phyloP scores from a whole-genome alignment of 768 basidiomycete species.

The Lactifluus rugatus region DNA sequence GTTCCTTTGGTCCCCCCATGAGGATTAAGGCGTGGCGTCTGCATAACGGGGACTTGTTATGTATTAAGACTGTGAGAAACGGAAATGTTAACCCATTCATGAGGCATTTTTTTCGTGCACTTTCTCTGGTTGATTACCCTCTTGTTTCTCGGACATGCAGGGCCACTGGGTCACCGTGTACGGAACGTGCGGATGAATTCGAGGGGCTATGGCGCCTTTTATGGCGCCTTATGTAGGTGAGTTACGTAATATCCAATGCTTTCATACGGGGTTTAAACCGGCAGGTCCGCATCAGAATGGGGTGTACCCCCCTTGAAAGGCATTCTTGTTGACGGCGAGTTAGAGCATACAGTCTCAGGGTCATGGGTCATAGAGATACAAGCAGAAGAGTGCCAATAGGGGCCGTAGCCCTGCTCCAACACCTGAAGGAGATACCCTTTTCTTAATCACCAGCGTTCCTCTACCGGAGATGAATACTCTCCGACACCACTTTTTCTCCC shows the following conservation, averaged over 20 bases:
- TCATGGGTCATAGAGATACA: neutral
- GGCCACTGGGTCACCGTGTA: neutral
- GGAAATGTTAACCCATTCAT: neutral
- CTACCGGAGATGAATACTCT: constrained; percentile 9
- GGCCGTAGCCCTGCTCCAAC: neutral
- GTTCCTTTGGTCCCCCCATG: neutral
- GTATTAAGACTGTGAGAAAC: neutral
- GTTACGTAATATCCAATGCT: constrained; percentile 5
- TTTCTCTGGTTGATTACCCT: neutral
- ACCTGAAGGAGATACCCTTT: neutral
- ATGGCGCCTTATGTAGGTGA: neutral
- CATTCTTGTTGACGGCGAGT: neutral
- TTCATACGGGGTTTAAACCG: neutral
- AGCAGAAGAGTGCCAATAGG: neutral
- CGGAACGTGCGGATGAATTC: neutral
- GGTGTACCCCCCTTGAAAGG: neutral
- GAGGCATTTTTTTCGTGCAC: neutral
- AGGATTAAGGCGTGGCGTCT: neutral
- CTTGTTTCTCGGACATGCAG: neutral
- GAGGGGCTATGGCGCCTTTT: no score
- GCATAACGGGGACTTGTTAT: constrained; percentile 3
- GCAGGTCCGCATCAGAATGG: neutral
- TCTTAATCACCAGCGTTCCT: neutral
- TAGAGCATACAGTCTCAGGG: neutral
- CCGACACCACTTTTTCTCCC: neutral